These are phyloP conservation scores for Pseudogymnoascus sp. DNA, from an alignment of 2,329 filamentous ascomycete genomes.

Conservation along the genomic window DNA sequence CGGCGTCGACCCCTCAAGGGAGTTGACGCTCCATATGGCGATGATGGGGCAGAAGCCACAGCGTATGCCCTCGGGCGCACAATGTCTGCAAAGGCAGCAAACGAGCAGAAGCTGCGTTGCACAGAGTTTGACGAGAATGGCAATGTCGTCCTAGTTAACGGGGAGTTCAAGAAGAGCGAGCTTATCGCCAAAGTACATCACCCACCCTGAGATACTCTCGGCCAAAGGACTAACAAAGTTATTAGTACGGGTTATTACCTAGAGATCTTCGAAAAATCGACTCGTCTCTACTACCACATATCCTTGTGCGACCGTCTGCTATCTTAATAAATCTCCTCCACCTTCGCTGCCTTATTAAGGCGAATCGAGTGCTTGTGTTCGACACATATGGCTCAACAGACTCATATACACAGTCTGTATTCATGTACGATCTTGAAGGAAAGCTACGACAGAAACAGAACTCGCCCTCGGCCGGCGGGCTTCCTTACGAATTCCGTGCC, in stretches of 20 bases:
- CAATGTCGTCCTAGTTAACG: slow-evolving; percentile 84
- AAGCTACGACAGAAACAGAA: slow-evolving; percentile 76
- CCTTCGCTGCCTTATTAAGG: slow-evolving; percentile 89
- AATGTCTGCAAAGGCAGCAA: slow-evolving; percentile 66
- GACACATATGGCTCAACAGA: slow-evolving; percentile 93
- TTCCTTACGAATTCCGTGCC: slow-evolving; percentile 94
- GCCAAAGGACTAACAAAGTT: not conserved
- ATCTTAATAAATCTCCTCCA: slow-evolving; percentile 97
- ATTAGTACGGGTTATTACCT: slow-evolving; percentile 79
- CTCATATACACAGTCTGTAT: slow-evolving; percentile 90
- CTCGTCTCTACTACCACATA: slow-evolving; percentile 89
- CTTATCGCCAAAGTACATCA: slow-evolving; percentile 76
- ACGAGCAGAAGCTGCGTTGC: slow-evolving; percentile 80
- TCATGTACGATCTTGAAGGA: slow-evolving; percentile 95
- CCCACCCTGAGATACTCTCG: slow-evolving; percentile 14
- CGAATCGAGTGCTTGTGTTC: slow-evolving; percentile 89
- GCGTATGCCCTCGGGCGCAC: slow-evolving; percentile 66
- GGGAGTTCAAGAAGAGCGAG: slow-evolving; percentile 96
- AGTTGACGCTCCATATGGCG: slow-evolving; percentile 50
- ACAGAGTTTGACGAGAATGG: slow-evolving; percentile 93
- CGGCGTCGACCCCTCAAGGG: slow-evolving; percentile 38
- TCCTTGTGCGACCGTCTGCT: slow-evolving; percentile 84
- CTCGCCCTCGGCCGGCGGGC: slow-evolving; percentile 48
- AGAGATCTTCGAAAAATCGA: slow-evolving; percentile 97
- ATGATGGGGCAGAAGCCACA: slow-evolving; percentile 51